phyloP scores from a whole-genome alignment of 2,329 filamentous ascomycete species.

The Lachnellula willkommii region DNA sequence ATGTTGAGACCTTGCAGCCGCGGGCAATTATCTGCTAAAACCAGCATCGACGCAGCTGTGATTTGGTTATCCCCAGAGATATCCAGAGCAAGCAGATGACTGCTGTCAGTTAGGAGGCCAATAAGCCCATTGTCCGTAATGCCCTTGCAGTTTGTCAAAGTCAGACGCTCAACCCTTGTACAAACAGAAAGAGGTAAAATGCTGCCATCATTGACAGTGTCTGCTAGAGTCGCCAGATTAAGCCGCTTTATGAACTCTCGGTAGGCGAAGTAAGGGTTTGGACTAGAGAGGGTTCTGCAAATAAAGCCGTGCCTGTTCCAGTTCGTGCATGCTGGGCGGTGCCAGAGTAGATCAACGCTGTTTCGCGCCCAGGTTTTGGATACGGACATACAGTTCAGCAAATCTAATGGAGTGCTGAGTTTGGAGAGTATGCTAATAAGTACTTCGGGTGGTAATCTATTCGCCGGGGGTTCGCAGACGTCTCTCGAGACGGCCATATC shows the following conservation, averaged over 20 bases:
- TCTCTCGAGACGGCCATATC: slow-evolving; percentile 67
- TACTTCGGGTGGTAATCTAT: slow-evolving; percentile 85
- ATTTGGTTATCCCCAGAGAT: slow-evolving; percentile 77
- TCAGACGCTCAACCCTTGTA: slow-evolving; percentile 87
- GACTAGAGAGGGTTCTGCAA: slow-evolving; percentile 67
- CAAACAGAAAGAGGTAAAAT: slow-evolving; percentile 76
- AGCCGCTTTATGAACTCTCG: slow-evolving; percentile 85
- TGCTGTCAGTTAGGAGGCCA: slow-evolving; percentile 71
- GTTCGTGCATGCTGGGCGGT: slow-evolving; percentile 82
- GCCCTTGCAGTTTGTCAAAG: slow-evolving; percentile 80
- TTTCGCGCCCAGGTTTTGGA: slow-evolving; percentile 91
- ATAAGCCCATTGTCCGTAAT: slow-evolving; percentile 81
- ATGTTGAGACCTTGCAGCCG: slow-evolving; percentile 90
- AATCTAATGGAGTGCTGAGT: slow-evolving; percentile 67
- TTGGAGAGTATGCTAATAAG: slow-evolving; percentile 89
- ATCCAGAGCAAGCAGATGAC: slow-evolving; percentile 80
- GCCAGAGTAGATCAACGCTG: slow-evolving; percentile 89
- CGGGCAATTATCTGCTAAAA: slow-evolving; percentile 74
- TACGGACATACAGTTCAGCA: slow-evolving; percentile 87
- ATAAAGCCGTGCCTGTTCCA: slow-evolving; percentile 79
- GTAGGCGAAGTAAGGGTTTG: slow-evolving; percentile 81
- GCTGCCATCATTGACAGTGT: slow-evolving; percentile 80
- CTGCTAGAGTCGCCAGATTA: slow-evolving; percentile 75
- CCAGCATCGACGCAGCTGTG: slow-evolving; percentile 72
- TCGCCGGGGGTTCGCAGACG: slow-evolving; percentile 70